A percentile compares a stretch with the other conserved stretches of the same genome.
Evolutionary conservation across 208 protist genomes (phyloP).

Genomic region (Willaertia magna): DNA sequence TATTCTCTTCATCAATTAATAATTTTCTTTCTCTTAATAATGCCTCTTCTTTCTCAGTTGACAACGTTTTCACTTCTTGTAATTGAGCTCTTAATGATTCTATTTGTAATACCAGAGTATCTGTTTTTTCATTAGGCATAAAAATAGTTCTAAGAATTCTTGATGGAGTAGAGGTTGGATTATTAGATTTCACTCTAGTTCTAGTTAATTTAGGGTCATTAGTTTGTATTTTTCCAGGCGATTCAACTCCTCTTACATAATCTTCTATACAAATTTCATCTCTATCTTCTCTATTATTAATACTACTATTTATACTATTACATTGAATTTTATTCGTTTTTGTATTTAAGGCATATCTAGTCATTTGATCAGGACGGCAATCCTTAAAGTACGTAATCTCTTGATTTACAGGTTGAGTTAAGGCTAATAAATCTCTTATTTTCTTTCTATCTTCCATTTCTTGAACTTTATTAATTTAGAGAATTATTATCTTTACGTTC

Average conservation of each 20-base stretch:
- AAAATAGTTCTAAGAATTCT: not conserved
- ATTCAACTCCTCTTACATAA: not conserved
- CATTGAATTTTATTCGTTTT: not conserved
- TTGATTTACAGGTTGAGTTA: not conserved
- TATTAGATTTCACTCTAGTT: not conserved
- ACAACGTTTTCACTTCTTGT: not conserved
- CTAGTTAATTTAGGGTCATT: not conserved
- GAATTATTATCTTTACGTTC: not conserved
- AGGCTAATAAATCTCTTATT: not conserved
- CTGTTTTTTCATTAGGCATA: slow-evolving; percentile 6
- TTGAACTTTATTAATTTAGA: not conserved
- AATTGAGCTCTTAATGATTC: not conserved
- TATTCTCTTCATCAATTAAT: not conserved
- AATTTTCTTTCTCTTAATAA: not conserved
- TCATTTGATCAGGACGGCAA: not conserved
- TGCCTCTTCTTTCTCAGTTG: not conserved
- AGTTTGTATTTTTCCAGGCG: not conserved
- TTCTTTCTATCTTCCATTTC: slow-evolving; percentile 1
- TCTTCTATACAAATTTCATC: not conserved
- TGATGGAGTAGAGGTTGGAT: no score
- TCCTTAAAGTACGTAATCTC: not conserved
- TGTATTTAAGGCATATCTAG: not conserved
- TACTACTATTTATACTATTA: no score
- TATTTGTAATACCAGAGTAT: not conserved
- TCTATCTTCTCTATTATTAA: not conserved